Conservation (phyloP, 306 rosid species). For the Prunus dulcis region DNA sequence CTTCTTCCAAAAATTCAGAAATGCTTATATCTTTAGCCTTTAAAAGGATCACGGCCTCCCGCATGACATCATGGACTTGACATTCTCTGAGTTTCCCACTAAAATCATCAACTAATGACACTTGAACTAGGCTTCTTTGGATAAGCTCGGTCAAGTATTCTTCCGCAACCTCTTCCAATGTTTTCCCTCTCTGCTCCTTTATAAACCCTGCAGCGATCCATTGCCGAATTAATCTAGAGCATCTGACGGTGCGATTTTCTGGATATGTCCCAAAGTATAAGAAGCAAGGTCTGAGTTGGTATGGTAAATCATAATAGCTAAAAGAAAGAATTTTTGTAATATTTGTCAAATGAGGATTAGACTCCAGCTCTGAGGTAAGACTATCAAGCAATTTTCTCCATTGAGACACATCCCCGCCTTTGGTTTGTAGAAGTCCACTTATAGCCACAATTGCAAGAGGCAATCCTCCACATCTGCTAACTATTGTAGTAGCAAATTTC, state of each 20-base stretch:
- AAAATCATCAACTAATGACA: background rate
- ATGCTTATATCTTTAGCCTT: background rate
- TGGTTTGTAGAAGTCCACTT: background rate
- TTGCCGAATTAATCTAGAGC: too few relatives aligned
- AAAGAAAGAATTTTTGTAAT: too few relatives aligned
- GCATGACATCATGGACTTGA: conserved; percentile 7
- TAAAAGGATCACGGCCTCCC: too few relatives aligned
- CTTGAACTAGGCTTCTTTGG: background rate
- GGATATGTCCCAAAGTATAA: too few relatives aligned
- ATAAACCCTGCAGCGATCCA: background rate
- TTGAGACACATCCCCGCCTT: background rate
- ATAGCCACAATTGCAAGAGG: conserved; percentile 20
- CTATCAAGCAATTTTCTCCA: background rate
- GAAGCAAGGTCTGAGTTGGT: too few relatives aligned
- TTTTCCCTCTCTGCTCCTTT: background rate
- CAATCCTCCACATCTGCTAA: too few relatives aligned
- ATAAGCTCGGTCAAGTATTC: conserved; percentile 5
- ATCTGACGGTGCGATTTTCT: too few relatives aligned
- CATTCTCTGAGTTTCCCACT: background rate
- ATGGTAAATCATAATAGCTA: too few relatives aligned
- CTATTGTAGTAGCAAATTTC: too few relatives aligned
- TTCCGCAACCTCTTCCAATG: conserved; percentile 7
- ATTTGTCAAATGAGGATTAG: too few relatives aligned
- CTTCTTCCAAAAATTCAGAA: background rate
- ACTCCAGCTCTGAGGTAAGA: conserved; percentile 3